Evolutionary conservation across 176 grass and related monocot genomes (phyloP), one percentile per base, ranked within the genome.

Genomic region (Panicum miliaceum): DNA sequence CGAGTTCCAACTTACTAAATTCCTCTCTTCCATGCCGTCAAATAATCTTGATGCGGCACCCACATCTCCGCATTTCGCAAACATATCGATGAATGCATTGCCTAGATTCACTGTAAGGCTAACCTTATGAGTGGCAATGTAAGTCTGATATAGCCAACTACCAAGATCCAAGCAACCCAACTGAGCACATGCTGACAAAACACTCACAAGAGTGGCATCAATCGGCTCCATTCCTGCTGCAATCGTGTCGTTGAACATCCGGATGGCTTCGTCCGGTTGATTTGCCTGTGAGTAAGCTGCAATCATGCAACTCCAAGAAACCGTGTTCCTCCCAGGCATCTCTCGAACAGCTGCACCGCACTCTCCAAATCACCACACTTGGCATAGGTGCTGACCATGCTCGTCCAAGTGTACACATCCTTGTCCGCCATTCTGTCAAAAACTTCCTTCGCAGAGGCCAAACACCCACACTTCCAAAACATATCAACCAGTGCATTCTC

Each of bases 231-330:
- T 57, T 59, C 64, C 19, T 87, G 47, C 47, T 51, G 58, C 62
- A 75, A 94, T 60, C 92, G 92, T 94, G 62, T 82, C 69, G 19
- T 80, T 72, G 40, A 94, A 92, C 47, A 83, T 47, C 12, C 59
- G 26, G 36, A 94, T 11, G n/a, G 89, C 92, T 80, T 90, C 77
- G 29, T 77, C 85, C 3, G 81, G 82, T 18, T 51, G 78, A 79
- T 87, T 88, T 79, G 78, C 82, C 71, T 90, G 89, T 9, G 87
- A 52, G 73, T 90, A 92, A 23, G 68, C 82, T n/a, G 92, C 52
- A 11, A 94, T 79, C 81, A 94, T 90, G 76, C 89, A 82, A 71
- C 89, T 94, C 92, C 92, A 92, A 40, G 89, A 89, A 69, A 94
- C 68, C 0, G 10, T 69, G 46, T 94, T 94, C 68, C 78, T 94